phyloP scores from a whole-genome alignment of 305 asterid species.

The Fraxinus sp. region DNA sequence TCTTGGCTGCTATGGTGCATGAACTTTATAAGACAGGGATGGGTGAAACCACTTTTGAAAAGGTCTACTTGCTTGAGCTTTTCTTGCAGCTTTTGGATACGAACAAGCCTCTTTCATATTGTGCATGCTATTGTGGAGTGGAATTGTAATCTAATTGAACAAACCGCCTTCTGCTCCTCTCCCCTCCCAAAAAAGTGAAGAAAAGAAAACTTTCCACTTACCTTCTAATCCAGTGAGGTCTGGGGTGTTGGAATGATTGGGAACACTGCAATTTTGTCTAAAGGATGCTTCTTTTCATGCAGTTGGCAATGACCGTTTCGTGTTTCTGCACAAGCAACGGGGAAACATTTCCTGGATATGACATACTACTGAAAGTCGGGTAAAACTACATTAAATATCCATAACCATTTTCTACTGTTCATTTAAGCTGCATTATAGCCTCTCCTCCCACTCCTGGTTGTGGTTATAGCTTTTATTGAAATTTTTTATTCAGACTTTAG shows the following conservation, averaged over 20 bases:
- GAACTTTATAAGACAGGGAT: conserved; percentile 93
- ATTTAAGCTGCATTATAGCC: background rate
- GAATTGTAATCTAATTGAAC: background rate
- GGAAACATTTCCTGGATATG: conserved; percentile 82
- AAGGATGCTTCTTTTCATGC: conserved; percentile 23
- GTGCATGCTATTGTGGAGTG: background rate
- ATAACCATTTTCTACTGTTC: background rate
- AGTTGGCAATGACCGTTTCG: conserved; percentile 70
- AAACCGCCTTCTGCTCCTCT: background rate
- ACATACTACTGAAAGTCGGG: conserved; percentile 85
- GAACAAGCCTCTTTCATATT: conserved; percentile 9
- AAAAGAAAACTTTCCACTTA: background rate
- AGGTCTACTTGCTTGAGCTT: conserved; percentile 47
- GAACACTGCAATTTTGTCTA: background rate
- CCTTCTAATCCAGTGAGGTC: background rate
- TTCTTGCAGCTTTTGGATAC: conserved; percentile 20
- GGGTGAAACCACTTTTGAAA: conserved; percentile 91
- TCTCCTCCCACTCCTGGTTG: background rate
- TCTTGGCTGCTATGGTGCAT: conserved; percentile 95
- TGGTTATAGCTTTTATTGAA: background rate
- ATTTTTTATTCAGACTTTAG: background rate
- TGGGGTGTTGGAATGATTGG: conserved; percentile 4
- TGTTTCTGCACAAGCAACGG: conserved; percentile 81
- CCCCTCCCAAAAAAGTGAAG: background rate
- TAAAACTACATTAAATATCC: conserved; percentile 36